Base-by-base conservation (phyloP, 2,329 filamentous ascomycete species). In the Coleophoma eucalyptorum region DNA sequence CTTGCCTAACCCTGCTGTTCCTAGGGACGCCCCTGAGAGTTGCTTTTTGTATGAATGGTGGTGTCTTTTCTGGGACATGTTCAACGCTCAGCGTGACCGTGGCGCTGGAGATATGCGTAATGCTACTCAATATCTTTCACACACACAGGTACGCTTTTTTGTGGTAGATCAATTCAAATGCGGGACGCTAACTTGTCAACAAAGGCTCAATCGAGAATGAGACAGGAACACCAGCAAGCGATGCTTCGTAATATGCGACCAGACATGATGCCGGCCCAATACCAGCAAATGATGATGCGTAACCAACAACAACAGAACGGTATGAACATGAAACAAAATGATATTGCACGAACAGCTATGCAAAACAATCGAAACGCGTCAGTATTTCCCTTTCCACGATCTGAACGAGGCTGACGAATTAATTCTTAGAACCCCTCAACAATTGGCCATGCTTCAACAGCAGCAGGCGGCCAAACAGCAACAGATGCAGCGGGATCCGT, bases 1-100 rank as follows among this genome's bases (percentile, higher is more conserved):
- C 64, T 78, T 97, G 37, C 93, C 93, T 4, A 78, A 81, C 6
- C 86, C 90, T 12, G 84, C 83, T 55, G 75, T 90, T 5, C 83
- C 85, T 12, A 79, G 76, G 65, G 79, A 80, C 45, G 76, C 77
- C 54, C 79, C 79, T 49, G 87, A 87, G 62, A 88, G 81, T 55
- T 90, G 89, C 21, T 97, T 99, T 64, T 77, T 99, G n/a, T 87
- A 90, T 60, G 94, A 97, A 64, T 99, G 94, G 94, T 99, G 95
- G 75, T 90, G 86, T 65, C 80, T 97, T 48, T 99, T 99, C 69
- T 97, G 91, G 91, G 94, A 99, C 64, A 90, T 97, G 61, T 95
- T 89, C 70, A 84, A 84, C 65, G 90, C 90, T 50, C 89, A 93
- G 66, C 87, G 90, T 64, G 81, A 79, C 62, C 26, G 26, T 26